Conservation (phyloP, 257 asterid genomes). For the Penstemon newberryi region DNA sequence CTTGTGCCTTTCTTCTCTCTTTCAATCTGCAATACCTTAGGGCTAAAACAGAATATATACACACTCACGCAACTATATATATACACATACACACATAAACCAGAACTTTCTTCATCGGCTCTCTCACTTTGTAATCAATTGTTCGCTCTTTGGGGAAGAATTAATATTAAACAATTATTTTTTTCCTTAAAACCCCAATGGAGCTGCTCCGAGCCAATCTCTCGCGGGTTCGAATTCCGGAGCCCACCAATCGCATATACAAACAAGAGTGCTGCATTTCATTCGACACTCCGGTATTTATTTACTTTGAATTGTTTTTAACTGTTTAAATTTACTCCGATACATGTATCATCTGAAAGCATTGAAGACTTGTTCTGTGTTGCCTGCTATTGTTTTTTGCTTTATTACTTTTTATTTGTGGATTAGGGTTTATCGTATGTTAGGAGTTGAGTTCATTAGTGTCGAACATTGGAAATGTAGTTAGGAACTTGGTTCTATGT, state of each 20-base stretch:
- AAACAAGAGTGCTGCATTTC: conserved; percentile 97
- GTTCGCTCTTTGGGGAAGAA: too few relatives aligned
- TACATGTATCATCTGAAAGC: neutral
- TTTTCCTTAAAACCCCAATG: conserved; percentile 40
- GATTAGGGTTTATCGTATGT: conserved; percentile 34
- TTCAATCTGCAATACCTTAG: too few relatives aligned
- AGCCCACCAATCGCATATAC: conserved; percentile 92
- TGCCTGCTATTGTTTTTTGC: neutral
- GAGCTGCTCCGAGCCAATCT: conserved; percentile 90
- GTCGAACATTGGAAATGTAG: neutral
- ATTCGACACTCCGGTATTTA: conserved; percentile 81
- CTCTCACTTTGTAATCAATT: too few relatives aligned
- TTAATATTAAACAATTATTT: too few relatives aligned
- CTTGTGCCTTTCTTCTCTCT: too few relatives aligned
- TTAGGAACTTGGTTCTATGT: neutral
- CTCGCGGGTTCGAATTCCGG: conserved; percentile 89
- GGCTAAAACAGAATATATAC: too few relatives aligned
- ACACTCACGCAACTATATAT: too few relatives aligned
- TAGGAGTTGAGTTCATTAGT: neutral
- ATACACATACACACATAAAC: neutral
- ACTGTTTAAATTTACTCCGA: neutral
- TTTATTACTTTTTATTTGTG: neutral
- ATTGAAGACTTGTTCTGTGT: neutral
- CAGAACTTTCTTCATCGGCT: neutral
- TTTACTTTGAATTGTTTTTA: conserved; percentile 1